Conservation (phyloP, 495 filamentous ascomycete species). For the Chaetomium fimeti region DNA sequence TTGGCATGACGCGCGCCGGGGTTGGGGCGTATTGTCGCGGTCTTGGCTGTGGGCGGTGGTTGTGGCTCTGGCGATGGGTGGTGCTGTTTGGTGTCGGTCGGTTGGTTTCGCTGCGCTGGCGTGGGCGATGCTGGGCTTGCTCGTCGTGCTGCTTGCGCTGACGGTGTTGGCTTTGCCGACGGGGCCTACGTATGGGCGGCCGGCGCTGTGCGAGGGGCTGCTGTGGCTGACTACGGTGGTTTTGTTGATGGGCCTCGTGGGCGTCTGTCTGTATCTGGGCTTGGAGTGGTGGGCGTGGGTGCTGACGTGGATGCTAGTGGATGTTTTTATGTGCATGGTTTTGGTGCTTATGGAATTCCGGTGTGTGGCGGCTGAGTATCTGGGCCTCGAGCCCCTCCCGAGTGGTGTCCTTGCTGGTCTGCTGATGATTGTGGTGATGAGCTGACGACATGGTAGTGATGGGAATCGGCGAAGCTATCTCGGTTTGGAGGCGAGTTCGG, state of each 20-base stretch:
- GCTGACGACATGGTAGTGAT: not conserved
- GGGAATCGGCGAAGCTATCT: not conserved
- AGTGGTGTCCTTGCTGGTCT: not conserved
- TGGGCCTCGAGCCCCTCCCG: not conserved
- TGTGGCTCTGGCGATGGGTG: not conserved
- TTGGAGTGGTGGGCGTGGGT: not conserved
- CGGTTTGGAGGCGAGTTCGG: not conserved
- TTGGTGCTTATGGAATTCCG: not conserved
- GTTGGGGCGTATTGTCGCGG: not conserved
- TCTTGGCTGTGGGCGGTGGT: not conserved
- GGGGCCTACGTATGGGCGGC: too few relatives aligned
- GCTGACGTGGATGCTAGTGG: slow-evolving; percentile 1
- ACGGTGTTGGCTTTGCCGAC: not conserved
- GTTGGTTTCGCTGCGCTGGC: too few relatives aligned
- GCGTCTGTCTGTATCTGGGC: not conserved
- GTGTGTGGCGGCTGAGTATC: not conserved
- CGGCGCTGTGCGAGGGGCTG: not conserved
- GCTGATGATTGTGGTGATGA: not conserved
- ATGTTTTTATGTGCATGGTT: not conserved
- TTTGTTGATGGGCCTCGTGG: not conserved
- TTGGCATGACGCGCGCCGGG: not conserved
- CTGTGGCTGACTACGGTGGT: not conserved
- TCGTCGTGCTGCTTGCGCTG: not conserved
- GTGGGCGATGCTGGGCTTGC: not conserved
- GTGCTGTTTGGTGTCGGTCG: too few relatives aligned